A percentile compares a stretch with the other conserved stretches of the same genome.
Evolutionary conservation across 2,329 filamentous ascomycete genomes (phyloP).

Genomic region (Zasmidium cellare): DNA sequence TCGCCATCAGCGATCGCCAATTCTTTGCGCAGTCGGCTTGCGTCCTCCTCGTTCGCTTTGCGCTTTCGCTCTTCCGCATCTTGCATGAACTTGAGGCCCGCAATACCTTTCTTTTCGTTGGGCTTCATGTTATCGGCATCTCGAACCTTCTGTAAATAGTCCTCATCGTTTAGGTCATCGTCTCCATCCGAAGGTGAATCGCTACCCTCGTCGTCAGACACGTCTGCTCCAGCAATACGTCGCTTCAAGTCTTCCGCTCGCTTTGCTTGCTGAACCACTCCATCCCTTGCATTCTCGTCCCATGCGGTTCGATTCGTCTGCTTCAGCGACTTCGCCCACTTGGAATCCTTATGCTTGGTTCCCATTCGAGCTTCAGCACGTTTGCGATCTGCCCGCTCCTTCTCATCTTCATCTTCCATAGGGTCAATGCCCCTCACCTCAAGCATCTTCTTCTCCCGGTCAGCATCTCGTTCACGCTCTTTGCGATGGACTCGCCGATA

Average conservation of each 20-base stretch:
- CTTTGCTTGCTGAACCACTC: constrained; percentile 76
- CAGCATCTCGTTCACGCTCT: constrained; percentile 62
- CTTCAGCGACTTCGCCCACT: constrained; percentile 85
- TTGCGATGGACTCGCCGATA: constrained; percentile 91
- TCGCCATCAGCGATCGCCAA: constrained; percentile 62
- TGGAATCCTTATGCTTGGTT: constrained; percentile 81
- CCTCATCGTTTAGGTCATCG: constrained; percentile 59
- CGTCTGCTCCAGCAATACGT: constrained; percentile 72
- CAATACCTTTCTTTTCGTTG: constrained; percentile 50
- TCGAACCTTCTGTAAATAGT: constrained; percentile 51
- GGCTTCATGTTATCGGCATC: constrained; percentile 1
- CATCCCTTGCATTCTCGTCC: constrained; percentile 82
- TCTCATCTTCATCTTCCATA: constrained; percentile 58
- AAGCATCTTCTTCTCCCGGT: constrained; percentile 56
- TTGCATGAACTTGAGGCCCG: constrained; percentile 92
- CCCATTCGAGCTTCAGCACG: constrained; percentile 84
- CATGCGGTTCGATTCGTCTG: constrained; percentile 77
- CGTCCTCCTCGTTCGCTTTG: constrained; percentile 75
- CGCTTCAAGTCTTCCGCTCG: constrained; percentile 79
- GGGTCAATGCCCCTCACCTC: constrained; percentile 61
- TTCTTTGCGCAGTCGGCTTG: constrained; percentile 60
- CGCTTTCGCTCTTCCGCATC: constrained; percentile 78
- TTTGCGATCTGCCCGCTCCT: constrained; percentile 67
- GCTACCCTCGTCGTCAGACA: constrained; percentile 51
- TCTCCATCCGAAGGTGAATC: constrained; percentile 51